Evolutionary conservation across 345 rosid species (phyloP).

Genomic region (Pelargonium nanum): DNA sequence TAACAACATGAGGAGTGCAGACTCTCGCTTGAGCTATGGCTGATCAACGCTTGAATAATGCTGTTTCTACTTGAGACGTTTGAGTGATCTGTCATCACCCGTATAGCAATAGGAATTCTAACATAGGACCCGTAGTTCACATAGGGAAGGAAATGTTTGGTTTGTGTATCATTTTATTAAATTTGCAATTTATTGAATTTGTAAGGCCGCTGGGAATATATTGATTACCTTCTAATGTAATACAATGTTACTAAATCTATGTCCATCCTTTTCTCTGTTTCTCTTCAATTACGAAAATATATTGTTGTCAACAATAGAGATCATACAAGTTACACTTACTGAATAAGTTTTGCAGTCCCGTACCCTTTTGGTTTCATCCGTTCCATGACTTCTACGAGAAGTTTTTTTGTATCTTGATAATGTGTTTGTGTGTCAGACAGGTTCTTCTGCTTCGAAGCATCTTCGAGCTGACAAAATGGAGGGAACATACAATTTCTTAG

Average conservation of each 20-base stretch:
- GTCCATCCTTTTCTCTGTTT: too few relatives aligned
- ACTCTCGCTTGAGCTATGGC: conserved; percentile 69
- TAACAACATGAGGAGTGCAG: conserved; percentile 32
- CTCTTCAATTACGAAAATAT: too few relatives aligned
- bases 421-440: conserved; percentile 37
- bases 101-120: conserved; percentile 26
- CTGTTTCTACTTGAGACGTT: background rate
- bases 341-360: too few relatives aligned
- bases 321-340: too few relatives aligned
- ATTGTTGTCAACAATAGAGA: too few relatives aligned
- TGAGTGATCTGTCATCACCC: conserved; percentile 1
- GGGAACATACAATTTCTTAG: background rate
- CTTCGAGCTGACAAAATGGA: conserved; percentile 48
- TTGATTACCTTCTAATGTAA: background rate
- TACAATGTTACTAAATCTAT: background rate
- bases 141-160: too few relatives aligned
- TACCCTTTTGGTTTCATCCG: conserved; percentile 28
- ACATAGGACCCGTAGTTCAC: too few relatives aligned
- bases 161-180: background rate
- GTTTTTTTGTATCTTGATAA: conserved; percentile 39
- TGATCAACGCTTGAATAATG: conserved; percentile 15
- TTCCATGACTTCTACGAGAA: conserved; percentile 66
- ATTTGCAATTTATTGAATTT: background rate
- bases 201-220: too few relatives aligned
- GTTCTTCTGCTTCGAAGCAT: conserved; percentile 47